Percentiles rank a stretch among this genome's conserved stretches.
Conservation (phyloP, 306 rosid genomes). For the Cucumis melo region DNA sequence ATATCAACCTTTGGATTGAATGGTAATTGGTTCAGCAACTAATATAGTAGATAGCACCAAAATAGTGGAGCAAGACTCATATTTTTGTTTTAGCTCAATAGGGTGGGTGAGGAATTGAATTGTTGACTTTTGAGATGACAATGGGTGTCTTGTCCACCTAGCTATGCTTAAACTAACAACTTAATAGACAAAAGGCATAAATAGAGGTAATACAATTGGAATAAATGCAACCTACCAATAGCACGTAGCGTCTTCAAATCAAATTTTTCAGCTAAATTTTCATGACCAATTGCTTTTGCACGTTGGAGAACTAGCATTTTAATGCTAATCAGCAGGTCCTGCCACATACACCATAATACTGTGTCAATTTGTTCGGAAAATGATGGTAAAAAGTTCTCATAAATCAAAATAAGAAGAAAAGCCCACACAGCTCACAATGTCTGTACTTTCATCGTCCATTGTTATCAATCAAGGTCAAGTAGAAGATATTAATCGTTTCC, state of each 20-base stretch:
- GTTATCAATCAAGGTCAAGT: background rate
- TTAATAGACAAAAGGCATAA: background rate
- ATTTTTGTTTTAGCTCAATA: too few species aligned
- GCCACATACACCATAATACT: slow-evolving; percentile 3
- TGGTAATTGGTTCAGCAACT: too few species aligned
- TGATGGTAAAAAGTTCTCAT: background rate
- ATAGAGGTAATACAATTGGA: background rate
- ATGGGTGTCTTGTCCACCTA: too few species aligned
- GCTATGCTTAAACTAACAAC: too few species aligned
- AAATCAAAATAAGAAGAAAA: background rate
- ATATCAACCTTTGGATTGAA: too few species aligned
- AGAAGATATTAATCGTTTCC: background rate
- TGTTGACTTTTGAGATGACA: too few species aligned
- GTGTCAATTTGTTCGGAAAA: background rate
- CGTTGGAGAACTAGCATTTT: slow-evolving; percentile 44
- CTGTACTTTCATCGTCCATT: background rate
- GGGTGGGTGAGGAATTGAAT: too few species aligned
- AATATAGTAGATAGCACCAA: too few species aligned
- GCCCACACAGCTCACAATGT: background rate
- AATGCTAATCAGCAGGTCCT: slow-evolving; percentile 62
- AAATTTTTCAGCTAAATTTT: slow-evolving; percentile 37
- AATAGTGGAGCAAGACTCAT: too few species aligned
- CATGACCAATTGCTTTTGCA: slow-evolving; percentile 36
- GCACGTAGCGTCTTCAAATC: slow-evolving; percentile 59
- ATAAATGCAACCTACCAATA: slow-evolving; percentile 24